Conservation (phyloP, 768 basidiomycete genomes). For the Tricholoma saponaceum region DNA sequence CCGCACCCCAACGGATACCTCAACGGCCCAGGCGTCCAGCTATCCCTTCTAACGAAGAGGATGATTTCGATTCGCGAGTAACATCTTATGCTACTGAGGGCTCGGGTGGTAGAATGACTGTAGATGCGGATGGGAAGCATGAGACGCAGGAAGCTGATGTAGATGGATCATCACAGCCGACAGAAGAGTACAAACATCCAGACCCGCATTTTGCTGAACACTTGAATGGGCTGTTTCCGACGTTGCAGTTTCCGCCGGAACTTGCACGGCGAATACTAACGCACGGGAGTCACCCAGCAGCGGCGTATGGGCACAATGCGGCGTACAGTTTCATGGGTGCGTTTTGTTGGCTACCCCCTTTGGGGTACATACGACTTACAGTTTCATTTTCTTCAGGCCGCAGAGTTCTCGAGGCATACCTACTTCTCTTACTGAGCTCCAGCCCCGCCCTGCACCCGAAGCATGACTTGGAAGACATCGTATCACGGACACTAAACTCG, state of each 20-base stretch:
- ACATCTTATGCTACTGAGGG: neutral
- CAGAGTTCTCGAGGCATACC: conserved; percentile 72
- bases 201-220: conserved; percentile 42
- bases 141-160: conserved; percentile 1
- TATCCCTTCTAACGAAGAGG: conserved; percentile 7
- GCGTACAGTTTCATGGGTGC: conserved; percentile 70
- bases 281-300: conserved; percentile 69
- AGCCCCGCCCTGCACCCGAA: conserved; percentile 39
- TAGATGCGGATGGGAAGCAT: neutral
- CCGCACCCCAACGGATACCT: conserved; percentile 12
- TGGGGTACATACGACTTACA: neutral
- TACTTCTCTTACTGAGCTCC: conserved; percentile 66
- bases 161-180: conserved; percentile 5
- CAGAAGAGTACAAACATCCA: conserved; percentile 12
- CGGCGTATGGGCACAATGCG: conserved; percentile 67
- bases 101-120: conserved; percentile 7
- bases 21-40: neutral
- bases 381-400: conserved; percentile 46
- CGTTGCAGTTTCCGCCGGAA: conserved; percentile 66
- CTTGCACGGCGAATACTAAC: conserved; percentile 73
- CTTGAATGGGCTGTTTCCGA: conserved; percentile 57
- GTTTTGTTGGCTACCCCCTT: conserved; percentile 16
- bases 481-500: conserved; percentile 58
- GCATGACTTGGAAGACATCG: conserved; percentile 57
- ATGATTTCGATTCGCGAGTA: conserved; percentile 4